phyloP scores from a whole-genome alignment of 1,284 basidiomycete genomes.

The Microbotryum saponariae region DNA sequence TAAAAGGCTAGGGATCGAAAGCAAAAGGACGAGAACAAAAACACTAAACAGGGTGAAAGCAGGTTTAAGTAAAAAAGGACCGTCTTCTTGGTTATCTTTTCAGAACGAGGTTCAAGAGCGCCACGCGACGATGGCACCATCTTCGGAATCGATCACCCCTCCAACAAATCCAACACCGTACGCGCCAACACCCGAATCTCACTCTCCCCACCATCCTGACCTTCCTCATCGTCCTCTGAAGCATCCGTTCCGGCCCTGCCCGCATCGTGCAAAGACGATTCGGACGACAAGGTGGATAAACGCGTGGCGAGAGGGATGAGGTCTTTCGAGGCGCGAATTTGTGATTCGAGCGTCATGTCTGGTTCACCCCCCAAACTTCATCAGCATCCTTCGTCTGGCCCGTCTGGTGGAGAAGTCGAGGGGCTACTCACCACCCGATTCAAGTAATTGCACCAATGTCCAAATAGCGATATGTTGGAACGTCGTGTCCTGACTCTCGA shows the following conservation, averaged over 20 bases:
- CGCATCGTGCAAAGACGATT: slow-evolving; percentile 40
- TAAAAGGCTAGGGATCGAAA: slow-evolving; percentile 4
- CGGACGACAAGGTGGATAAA: slow-evolving; percentile 63
- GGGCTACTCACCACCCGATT: slow-evolving; percentile 41
- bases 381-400: neutral
- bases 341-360: slow-evolving; percentile 82
- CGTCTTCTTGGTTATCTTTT: neutral
- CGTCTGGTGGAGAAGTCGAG: too few relatives aligned
- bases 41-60: slow-evolving; percentile 2
- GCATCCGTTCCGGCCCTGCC: slow-evolving; percentile 14
- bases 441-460: slow-evolving; percentile 95
- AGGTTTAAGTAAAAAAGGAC: neutral
- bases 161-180: slow-evolving; percentile 76
- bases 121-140: slow-evolving; percentile 2
- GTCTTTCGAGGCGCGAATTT: slow-evolving; percentile 72
- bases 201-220: slow-evolving; percentile 61
- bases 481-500: slow-evolving; percentile 90
- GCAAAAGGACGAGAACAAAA: neutral
- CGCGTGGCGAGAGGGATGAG: slow-evolving; percentile 76
- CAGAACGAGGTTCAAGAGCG: neutral
- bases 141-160: slow-evolving; percentile 37
- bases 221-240: slow-evolving; percentile 28
- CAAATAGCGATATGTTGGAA: slow-evolving; percentile 99
- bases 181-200: slow-evolving; percentile 79
- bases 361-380: neutral